These are phyloP conservation scores for Sporothrix euskadiensis DNA, from an alignment of 2,329 filamentous ascomycete species.

Conservation along the genomic window DNA sequence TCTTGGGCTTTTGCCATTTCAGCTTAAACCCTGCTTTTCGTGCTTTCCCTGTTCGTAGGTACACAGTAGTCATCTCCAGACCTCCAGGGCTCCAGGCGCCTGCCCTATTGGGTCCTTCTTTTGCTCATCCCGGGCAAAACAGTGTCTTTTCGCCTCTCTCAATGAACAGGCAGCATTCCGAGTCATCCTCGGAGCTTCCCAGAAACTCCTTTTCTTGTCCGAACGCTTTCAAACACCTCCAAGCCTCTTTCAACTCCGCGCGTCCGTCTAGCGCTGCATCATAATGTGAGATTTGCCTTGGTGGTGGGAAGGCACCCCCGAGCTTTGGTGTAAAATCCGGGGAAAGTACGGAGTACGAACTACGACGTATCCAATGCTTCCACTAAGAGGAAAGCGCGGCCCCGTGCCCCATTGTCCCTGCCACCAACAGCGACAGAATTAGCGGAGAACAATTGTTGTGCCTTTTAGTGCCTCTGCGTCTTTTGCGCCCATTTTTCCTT, in stretches of 20 bases:
- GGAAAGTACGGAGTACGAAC: conserved; percentile 11
- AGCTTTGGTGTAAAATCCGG: conserved; percentile 1
- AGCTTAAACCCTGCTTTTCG: neutral
- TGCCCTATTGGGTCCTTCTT: neutral
- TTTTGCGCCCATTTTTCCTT: neutral
- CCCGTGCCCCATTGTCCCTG: conserved; percentile 3
- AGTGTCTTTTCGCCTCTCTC: conserved; percentile 6
- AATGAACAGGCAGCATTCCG: conserved; percentile 3
- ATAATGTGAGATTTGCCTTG: neutral
- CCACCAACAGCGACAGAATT: neutral
- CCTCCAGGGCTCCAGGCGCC: neutral
- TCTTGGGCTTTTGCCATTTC: neutral
- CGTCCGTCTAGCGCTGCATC: conserved; percentile 3
- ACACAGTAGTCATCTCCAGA: neutral
- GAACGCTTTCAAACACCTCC: neutral
- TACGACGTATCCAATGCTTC: neutral
- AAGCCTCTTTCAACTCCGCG: neutral
- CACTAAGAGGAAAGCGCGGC: neutral
- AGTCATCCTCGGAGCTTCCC: neutral
- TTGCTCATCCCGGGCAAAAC: neutral
- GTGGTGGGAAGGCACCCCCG: neutral
- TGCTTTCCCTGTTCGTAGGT: neutral
- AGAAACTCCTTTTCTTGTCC: neutral
- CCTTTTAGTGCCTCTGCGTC: neutral
- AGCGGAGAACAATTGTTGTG: neutral